phyloP scores from a whole-genome alignment of 306 rosid species.

The Canavalia gladiata region DNA sequence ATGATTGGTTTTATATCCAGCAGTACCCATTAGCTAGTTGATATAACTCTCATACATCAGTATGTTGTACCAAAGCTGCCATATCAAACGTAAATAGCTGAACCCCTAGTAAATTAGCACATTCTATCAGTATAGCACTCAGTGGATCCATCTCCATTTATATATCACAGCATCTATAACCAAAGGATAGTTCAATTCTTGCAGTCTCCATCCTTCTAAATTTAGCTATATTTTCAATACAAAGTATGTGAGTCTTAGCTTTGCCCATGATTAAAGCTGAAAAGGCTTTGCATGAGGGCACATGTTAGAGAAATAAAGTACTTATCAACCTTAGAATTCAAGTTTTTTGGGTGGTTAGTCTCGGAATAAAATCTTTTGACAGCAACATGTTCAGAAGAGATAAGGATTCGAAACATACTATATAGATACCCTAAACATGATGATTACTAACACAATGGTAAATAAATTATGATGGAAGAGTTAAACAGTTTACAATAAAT shows the following conservation, averaged over 20 bases:
- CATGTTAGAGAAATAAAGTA: neutral
- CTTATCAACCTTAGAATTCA: neutral
- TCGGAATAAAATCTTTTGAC: neutral
- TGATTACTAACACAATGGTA: neutral
- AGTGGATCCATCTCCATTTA: neutral
- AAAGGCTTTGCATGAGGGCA: neutral
- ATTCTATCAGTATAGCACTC: neutral
- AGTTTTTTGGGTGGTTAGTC: neutral
- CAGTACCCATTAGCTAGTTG: neutral
- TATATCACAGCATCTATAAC: conserved; percentile 9
- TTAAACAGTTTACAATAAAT: conserved; percentile 1
- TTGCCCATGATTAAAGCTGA: neutral
- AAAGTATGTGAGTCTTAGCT: neutral
- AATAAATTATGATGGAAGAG: neutral
- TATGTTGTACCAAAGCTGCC: too few species aligned
- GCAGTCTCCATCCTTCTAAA: neutral
- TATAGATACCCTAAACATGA: neutral
- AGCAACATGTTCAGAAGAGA: neutral
- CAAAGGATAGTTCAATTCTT: neutral
- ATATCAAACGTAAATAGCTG: neutral
- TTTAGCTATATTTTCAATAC: neutral
- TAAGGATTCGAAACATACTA: neutral
- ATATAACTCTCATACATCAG: too few species aligned
- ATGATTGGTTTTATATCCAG: neutral
- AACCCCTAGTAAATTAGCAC: neutral